Conservation (phyloP, 192 early-diverging fungal species). For the Geranomyces michiganensis region DNA sequence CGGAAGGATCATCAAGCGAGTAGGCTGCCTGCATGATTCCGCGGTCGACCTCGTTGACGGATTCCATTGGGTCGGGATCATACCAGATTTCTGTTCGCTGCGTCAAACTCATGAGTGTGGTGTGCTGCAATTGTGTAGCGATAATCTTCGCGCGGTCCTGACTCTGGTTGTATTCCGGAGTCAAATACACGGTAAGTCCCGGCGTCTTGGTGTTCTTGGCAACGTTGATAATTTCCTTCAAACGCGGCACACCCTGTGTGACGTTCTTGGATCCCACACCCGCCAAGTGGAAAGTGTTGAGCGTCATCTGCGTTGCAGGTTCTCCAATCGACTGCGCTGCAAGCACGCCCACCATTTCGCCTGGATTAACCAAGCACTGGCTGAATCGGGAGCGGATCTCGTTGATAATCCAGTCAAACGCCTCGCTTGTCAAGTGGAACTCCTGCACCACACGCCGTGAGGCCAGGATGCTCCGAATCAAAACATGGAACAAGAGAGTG, state of each 20-base stretch:
- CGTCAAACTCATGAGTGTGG: slow-evolving; percentile 85
- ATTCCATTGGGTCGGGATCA: slow-evolving; percentile 81
- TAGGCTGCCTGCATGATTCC: slow-evolving; percentile 87
- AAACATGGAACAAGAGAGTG: slow-evolving; percentile 88
- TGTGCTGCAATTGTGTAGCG: slow-evolving; percentile 86
- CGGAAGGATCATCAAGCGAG: slow-evolving; percentile 80
- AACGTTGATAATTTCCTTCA: slow-evolving; percentile 99
- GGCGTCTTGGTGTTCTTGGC: slow-evolving; percentile 97
- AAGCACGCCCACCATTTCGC: slow-evolving; percentile 97
- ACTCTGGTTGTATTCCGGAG: slow-evolving; percentile 68
- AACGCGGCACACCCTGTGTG: slow-evolving; percentile 95
- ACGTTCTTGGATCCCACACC: slow-evolving; percentile 97
- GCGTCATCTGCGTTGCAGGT: slow-evolving; percentile 99
- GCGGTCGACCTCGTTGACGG: slow-evolving; percentile 82
- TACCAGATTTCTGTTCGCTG: slow-evolving; percentile 92
- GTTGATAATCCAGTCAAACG: slow-evolving; percentile 93
- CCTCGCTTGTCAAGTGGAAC: slow-evolving; percentile 80
- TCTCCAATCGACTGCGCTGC: slow-evolving; percentile 99
- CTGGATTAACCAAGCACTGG: slow-evolving; percentile 86
- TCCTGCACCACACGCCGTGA: slow-evolving; percentile 86
- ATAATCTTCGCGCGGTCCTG: slow-evolving; percentile 86
- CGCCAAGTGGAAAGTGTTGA: slow-evolving; percentile 99
- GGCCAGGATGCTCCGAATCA: slow-evolving; percentile 79
- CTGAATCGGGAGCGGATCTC: slow-evolving; percentile 92
- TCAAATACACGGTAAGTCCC: slow-evolving; percentile 75